Base-by-base conservation (phyloP, 352 stramenopile species). In the Pythium periplocum region DNA sequence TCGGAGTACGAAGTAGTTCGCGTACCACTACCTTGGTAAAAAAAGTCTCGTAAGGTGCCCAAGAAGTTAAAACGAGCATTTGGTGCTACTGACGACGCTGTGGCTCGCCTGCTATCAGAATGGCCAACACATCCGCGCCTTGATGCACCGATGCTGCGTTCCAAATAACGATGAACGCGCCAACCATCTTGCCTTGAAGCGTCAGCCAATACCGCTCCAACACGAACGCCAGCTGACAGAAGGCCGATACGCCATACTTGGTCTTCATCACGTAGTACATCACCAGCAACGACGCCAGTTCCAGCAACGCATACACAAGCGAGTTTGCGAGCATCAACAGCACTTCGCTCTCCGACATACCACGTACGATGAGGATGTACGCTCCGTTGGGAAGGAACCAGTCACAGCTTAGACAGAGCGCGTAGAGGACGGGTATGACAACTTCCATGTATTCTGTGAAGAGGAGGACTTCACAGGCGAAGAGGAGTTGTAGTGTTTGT, bases 161-260 rank as follows among this genome's bases (percentile, higher is more conserved):
- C 31, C 53, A 2, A 48, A 66, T 43, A 6, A 61, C 37, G 12
- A 61, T 57, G 47, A 66, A 61, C 35, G 45, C 11, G 4, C 53
- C 55, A 2, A 78, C 42, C 2, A 73, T 55, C 55, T 77, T 82
- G 50, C 49, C 64, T 51, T 82, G 69, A 2, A 62, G 41, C 11
- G 61, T 53, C 26, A 64, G 47, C 60, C 62, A 78, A 57, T 76
- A 69, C 10, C 56, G 54, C 37, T 68, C 58, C 38, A 79, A 32
- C 31, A 69, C 56, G 34, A 74, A 76, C 26, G 62, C 54, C 1
- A 79, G 53, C 40, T 73, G 64, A 40, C 64, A 57, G 4, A 69
- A 55, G 17, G 58, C 35, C 4, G 54, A 59, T 12, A 78, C 36
- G 8, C 59, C 56, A 32, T 74, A 65, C 41, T 61, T 61, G 11